A percentile compares a stretch with the other conserved stretches of the same genome.
Evolutionary conservation across 805 yeast species (phyloP).

Genomic region (Kodamaea sagamina): DNA sequence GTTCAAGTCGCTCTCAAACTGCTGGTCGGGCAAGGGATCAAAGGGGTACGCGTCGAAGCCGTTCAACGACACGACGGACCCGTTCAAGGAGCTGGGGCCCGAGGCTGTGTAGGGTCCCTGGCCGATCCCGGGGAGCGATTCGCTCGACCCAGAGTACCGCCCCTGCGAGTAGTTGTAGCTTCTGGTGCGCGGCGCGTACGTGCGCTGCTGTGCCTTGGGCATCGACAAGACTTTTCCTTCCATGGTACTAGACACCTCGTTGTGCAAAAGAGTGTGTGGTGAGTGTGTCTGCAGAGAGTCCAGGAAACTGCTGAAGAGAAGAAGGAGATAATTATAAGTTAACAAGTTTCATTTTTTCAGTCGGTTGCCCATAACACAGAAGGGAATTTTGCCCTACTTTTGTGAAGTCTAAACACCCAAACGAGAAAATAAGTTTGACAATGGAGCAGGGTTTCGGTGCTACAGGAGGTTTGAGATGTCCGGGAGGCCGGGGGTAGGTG

Average conservation of each 20-base stretch:
- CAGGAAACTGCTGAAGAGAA: conserved; percentile 5
- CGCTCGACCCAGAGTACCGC: background rate
- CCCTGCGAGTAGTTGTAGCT: conserved; percentile 4
- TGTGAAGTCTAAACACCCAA: conserved; percentile 2
- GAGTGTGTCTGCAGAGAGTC: background rate
- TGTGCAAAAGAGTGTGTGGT: background rate
- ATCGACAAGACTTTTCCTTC: conserved; percentile 10
- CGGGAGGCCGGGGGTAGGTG: background rate
- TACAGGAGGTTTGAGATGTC: background rate
- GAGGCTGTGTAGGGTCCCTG: background rate
- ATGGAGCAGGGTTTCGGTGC: conserved; percentile 6
- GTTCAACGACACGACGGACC: conserved; percentile 9
- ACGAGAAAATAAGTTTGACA: background rate
- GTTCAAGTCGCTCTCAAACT: conserved; percentile 34
- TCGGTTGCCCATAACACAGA: conserved; percentile 4
- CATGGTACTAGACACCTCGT: background rate
- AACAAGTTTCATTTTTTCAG: conserved; percentile 7
- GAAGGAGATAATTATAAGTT: conserved; percentile 3
- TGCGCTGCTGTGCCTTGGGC: conserved; percentile 5
- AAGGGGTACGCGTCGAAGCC: conserved; percentile 5
- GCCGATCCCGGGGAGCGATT: conserved; percentile 1
- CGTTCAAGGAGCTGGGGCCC: conserved; percentile 5
- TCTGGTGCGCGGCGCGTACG: background rate
- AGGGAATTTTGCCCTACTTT: background rate
- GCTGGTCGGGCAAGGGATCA: conserved; percentile 8